Evolutionary conservation across 148 eudicot genomes (phyloP).

Genomic region (Chenopodium berlandieri): DNA sequence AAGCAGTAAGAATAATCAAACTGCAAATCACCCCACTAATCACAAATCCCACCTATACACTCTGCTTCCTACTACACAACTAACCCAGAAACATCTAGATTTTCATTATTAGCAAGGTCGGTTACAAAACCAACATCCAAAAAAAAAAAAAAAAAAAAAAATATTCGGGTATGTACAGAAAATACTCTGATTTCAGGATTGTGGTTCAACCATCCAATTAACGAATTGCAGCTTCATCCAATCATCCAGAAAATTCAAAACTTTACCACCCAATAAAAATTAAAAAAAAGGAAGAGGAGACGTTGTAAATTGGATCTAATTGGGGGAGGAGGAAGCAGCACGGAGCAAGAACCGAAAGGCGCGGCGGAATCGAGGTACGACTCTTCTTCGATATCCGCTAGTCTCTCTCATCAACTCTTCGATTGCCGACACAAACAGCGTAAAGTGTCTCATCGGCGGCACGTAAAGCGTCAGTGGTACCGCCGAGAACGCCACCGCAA

Average conservation of each 20-base stretch:
- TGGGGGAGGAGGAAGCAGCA: neutral
- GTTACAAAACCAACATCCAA: neutral
- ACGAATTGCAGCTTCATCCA: too few species aligned
- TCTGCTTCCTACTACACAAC: too few species aligned
- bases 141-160: neutral
- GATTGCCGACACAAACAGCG: conserved; percentile 32
- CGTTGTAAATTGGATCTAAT: neutral
- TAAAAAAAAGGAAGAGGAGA: neutral
- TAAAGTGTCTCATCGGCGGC: conserved; percentile 39
- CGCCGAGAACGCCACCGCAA: conserved; percentile 49
- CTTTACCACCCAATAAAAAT: too few species aligned
- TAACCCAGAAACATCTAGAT: neutral
- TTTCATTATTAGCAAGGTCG: neutral
- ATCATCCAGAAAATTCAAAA: too few species aligned
- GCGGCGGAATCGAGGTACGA: conserved; percentile 23
- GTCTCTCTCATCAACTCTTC: conserved; percentile 27
- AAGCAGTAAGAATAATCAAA: neutral
- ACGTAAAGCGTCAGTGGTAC: conserved; percentile 41
- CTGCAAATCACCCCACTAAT: neutral
- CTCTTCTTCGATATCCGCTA: conserved; percentile 19
- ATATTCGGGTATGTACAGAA: neutral
- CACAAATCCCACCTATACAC: neutral
- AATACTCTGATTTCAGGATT: neutral
- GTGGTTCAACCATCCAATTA: neutral
- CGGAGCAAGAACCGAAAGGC: conserved; percentile 25